These are phyloP conservation scores for Candida palmyrensis DNA, from an alignment of 805 yeast species.

Conservation along the genomic window DNA sequence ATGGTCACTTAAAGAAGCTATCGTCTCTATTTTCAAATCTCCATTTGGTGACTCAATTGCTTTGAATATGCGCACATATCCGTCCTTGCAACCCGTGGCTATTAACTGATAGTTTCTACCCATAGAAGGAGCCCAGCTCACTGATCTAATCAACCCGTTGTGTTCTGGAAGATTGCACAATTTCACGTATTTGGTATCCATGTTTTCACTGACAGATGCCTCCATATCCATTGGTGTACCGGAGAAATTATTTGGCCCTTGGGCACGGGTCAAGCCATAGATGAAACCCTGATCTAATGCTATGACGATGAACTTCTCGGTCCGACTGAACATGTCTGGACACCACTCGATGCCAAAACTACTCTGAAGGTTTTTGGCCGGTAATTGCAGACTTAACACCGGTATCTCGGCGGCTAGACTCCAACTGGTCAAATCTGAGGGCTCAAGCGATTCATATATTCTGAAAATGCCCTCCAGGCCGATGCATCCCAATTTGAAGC, in stretches of 20 bases:
- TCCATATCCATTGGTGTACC: constrained; percentile 3
- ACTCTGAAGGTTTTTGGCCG: constrained; percentile 77
- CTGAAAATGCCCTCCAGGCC: constrained; percentile 86
- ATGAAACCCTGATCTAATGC: constrained; percentile 85
- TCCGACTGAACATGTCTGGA: constrained; percentile 67
- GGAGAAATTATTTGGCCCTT: background rate
- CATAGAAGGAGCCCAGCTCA: constrained; percentile 96
- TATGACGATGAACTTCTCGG: constrained; percentile 77
- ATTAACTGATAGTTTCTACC: constrained; percentile 83
- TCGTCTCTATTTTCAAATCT: constrained; percentile 46
- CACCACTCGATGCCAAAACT: constrained; percentile 89
- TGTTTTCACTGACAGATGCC: constrained; percentile 4
- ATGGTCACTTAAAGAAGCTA: constrained; percentile 72
- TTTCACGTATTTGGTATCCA: constrained; percentile 38
- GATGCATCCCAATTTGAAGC: constrained; percentile 76
- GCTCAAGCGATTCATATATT: constrained; percentile 83
- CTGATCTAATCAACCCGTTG: constrained; percentile 78
- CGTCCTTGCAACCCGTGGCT: constrained; percentile 97
- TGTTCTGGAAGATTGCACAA: constrained; percentile 77
- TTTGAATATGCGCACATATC: constrained; percentile 81
- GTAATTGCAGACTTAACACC: constrained; percentile 57
- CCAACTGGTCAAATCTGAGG: constrained; percentile 85
- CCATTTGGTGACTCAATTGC: constrained; percentile 42
- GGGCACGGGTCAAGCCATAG: constrained; percentile 30
- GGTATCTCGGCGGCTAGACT: constrained; percentile 66